Percentiles rank a stretch among this genome's conserved stretches.
Evolutionary conservation across 257 asterid species (phyloP).

Genomic region (Ajuga chamaepitys): DNA sequence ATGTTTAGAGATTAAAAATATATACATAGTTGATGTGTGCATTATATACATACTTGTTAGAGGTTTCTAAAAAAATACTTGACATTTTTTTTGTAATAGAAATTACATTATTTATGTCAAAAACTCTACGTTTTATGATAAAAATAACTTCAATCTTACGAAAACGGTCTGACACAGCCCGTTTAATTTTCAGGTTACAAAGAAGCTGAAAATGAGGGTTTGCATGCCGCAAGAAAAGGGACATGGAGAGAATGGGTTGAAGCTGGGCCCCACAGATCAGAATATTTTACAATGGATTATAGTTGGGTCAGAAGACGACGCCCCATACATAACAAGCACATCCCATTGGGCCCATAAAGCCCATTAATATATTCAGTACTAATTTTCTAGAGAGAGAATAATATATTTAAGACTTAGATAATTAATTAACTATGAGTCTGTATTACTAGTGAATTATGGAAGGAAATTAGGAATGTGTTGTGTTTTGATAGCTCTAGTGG

Average conservation of each 20-base stretch:
- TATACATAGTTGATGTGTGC: too few species aligned
- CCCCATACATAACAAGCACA: constrained; percentile 67
- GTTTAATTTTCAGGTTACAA: constrained; percentile 24
- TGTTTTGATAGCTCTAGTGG: constrained; percentile 33
- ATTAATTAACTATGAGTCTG: neutral
- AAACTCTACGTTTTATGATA: too few species aligned
- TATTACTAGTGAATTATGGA: constrained; percentile 22
- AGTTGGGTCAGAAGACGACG: constrained; percentile 48
- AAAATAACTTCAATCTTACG: too few species aligned
- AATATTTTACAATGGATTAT: constrained; percentile 73
- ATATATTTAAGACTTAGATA: neutral
- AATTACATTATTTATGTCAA: too few species aligned
- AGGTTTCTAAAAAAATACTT: too few species aligned
- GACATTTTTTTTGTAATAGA: too few species aligned
- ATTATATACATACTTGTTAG: too few species aligned
- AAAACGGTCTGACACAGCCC: too few species aligned
- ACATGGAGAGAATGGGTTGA: constrained; percentile 47
- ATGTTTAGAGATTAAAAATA: too few species aligned
- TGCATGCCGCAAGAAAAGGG: constrained; percentile 28
- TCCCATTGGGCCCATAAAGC: constrained; percentile 48
- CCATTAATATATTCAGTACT: too few species aligned
- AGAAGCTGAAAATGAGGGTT: constrained; percentile 24
- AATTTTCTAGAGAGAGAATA: too few species aligned
- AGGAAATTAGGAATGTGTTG: constrained; percentile 38
- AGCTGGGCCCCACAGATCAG: constrained; percentile 28